Conservation (phyloP, 2,329 filamentous ascomycete species). For the Metarhizium sp. region DNA sequence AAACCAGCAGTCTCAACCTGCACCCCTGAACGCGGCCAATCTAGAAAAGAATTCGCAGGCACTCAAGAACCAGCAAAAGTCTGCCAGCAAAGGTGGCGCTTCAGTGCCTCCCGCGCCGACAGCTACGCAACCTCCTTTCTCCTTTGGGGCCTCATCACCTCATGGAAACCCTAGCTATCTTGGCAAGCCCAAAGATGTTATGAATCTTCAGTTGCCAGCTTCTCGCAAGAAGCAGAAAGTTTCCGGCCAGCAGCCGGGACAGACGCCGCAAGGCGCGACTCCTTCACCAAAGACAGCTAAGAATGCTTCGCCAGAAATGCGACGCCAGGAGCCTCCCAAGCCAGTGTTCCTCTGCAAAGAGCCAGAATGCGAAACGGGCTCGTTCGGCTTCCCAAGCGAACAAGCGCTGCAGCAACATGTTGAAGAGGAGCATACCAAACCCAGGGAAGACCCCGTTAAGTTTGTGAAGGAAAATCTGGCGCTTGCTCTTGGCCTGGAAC, state of each 20-base stretch:
- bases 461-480: slow-evolving; percentile 43
- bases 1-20: slow-evolving; percentile 14
- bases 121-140: slow-evolving; percentile 46
- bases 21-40: slow-evolving; percentile 36
- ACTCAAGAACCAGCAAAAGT: slow-evolving; percentile 29
- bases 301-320: slow-evolving; percentile 35
- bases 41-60: slow-evolving; percentile 42
- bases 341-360: slow-evolving; percentile 43
- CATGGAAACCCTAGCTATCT: slow-evolving; percentile 50
- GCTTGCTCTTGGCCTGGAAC: slow-evolving; percentile 39
- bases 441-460: slow-evolving; percentile 43
- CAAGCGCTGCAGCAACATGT: slow-evolving; percentile 43
- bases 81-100: slow-evolving; percentile 31
- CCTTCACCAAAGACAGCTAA: slow-evolving; percentile 41
- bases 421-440: slow-evolving; percentile 50
- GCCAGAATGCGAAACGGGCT: slow-evolving; percentile 41
- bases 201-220: slow-evolving; percentile 46
- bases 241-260: slow-evolving; percentile 26
- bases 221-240: slow-evolving; percentile 49
- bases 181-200: slow-evolving; percentile 36
- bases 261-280: slow-evolving; percentile 27
- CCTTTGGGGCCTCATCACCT: slow-evolving; percentile 46
- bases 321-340: slow-evolving; percentile 27
- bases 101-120: slow-evolving; percentile 49
- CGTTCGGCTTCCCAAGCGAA: slow-evolving; percentile 41